Conservation (phyloP, 805 yeast species). For the Lipomyces lipofer region DNA sequence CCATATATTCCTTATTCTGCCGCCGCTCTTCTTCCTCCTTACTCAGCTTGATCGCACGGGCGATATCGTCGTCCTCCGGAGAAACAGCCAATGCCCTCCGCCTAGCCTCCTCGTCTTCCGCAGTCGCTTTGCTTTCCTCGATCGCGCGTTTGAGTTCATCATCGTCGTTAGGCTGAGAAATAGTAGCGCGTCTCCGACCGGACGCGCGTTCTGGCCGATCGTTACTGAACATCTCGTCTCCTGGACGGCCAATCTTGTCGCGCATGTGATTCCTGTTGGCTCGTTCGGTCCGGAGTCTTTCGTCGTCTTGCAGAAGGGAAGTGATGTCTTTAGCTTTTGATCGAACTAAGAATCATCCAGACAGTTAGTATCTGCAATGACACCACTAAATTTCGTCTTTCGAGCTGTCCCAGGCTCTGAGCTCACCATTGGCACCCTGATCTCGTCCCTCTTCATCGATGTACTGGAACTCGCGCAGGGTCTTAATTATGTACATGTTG, state of each 20-base stretch:
- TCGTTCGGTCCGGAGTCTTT: conserved; percentile 72
- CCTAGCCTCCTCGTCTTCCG: conserved; percentile 70
- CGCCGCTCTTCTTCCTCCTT: conserved; percentile 68
- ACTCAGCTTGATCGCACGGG: conserved; percentile 67
- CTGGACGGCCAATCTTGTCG: conserved; percentile 19
- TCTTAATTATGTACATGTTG: conserved; percentile 82
- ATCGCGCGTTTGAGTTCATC: conserved; percentile 77
- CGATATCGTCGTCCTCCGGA: conserved; percentile 60
- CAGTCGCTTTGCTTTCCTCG: conserved; percentile 76
- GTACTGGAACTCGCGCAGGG: conserved; percentile 85
- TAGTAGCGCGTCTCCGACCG: conserved; percentile 12
- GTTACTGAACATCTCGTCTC: conserved; percentile 15
- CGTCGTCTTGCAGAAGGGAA: conserved; percentile 75
- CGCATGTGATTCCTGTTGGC: conserved; percentile 40
- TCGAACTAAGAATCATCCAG: conserved; percentile 46
- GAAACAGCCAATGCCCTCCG: conserved; percentile 41
- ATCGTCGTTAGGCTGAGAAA: conserved; percentile 35
- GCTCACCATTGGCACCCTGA: conserved; percentile 70
- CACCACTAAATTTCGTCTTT: too few species aligned
- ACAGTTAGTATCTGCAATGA: not conserved
- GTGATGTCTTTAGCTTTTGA: conserved; percentile 90
- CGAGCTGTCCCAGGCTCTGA: not conserved
- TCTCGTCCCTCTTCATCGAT: conserved; percentile 76
- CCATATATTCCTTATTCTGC: conserved; percentile 30
- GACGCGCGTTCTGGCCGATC: not conserved